Percentiles rank a stretch among this genome's conserved stretches.
Conservation (phyloP, 345 rosid genomes). For the Linum tenue region DNA sequence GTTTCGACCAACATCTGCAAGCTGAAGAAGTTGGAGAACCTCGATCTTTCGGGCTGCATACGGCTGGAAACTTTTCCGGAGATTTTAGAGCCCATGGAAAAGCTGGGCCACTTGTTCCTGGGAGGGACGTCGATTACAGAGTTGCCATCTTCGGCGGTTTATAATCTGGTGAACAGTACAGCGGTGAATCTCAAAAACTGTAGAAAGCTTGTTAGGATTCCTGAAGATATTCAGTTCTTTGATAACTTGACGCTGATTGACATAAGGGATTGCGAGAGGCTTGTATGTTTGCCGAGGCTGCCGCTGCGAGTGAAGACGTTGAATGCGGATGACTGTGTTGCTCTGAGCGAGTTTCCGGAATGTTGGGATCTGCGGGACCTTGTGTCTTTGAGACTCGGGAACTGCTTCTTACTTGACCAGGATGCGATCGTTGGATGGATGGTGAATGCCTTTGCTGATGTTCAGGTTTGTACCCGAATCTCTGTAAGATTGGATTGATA, state of each 20-base stretch:
- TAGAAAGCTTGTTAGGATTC: not conserved
- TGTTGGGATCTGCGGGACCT: not conserved
- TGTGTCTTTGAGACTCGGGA: not conserved
- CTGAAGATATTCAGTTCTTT: not conserved
- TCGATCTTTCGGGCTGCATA: not conserved
- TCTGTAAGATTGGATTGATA: too few species aligned
- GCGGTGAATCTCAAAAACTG: not conserved
- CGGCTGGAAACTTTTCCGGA: not conserved
- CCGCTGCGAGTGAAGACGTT: not conserved
- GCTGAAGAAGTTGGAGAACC: not conserved
- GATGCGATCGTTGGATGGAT: not conserved
- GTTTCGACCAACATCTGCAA: not conserved
- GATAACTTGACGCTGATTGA: not conserved
- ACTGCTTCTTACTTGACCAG: not conserved
- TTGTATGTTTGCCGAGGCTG: not conserved
- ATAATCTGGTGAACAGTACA: not conserved
- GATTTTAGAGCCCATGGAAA: not conserved
- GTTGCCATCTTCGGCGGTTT: not conserved
- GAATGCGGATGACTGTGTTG: not conserved
- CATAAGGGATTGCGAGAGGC: not conserved
- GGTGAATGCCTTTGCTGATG: not conserved
- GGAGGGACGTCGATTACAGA: not conserved
- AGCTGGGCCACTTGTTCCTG: not conserved
- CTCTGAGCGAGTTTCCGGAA: not conserved
- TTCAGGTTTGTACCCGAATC: not conserved